phyloP scores from a whole-genome alignment of 305 asterid species.

The Petunia hybrid region DNA sequence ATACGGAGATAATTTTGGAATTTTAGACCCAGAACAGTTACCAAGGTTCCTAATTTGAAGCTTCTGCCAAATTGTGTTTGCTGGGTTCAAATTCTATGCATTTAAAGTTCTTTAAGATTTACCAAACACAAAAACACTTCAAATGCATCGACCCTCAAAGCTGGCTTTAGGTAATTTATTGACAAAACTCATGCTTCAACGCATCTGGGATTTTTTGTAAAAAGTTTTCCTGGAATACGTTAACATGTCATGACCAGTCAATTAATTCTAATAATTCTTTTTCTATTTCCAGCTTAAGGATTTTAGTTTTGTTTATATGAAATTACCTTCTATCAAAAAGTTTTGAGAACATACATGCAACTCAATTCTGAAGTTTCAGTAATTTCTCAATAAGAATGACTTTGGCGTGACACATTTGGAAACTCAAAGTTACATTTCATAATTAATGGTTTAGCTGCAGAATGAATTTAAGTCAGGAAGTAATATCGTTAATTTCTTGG shows the following conservation, averaged over 20 bases:
- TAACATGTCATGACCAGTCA: too few relatives aligned
- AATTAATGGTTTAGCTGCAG: neutral
- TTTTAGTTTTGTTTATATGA: neutral
- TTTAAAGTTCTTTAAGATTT: too few relatives aligned
- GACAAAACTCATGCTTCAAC: neutral
- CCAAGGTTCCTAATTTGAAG: too few relatives aligned
- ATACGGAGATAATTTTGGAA: too few relatives aligned
- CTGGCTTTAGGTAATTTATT: too few relatives aligned
- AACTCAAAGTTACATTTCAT: neutral
- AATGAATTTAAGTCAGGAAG: neutral
- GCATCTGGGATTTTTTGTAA: neutral
- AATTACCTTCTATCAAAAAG: neutral
- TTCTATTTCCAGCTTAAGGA: too few relatives aligned
- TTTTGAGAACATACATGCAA: neutral
- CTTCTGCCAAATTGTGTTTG: too few relatives aligned
- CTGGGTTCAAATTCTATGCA: too few relatives aligned
- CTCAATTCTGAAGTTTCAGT: neutral
- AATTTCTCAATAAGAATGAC: neutral
- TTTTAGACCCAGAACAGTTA: too few relatives aligned
- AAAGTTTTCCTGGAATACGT: neutral
- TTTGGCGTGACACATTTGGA: neutral
- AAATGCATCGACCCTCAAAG: too few relatives aligned
- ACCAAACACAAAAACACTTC: too few relatives aligned
- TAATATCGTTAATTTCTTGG: neutral
- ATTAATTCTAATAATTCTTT: too few relatives aligned